A percentile compares a stretch with the other conserved stretches of the same genome.
Evolutionary conservation across 306 rosid species (phyloP).

Genomic region (Cercis canadensis): DNA sequence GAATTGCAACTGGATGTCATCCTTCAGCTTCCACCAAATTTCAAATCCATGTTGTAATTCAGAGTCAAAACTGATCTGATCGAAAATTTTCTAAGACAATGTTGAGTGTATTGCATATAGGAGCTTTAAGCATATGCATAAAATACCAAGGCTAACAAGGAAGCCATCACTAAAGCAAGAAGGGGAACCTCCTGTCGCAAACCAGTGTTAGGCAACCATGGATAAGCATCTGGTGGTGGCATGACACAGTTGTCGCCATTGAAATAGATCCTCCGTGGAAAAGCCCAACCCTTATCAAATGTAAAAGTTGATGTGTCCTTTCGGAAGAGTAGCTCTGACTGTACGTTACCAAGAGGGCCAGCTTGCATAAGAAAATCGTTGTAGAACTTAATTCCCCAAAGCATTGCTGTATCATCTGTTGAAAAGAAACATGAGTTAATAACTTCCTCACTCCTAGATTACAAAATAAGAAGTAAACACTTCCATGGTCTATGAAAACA

Average conservation of each 20-base stretch:
- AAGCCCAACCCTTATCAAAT: conserved; percentile 92
- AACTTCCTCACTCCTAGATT: background rate
- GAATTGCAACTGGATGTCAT: conserved; percentile 29
- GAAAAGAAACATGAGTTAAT: conserved; percentile 40
- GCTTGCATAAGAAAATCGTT: conserved; percentile 87
- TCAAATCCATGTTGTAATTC: conserved; percentile 24
- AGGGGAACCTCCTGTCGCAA: conserved; percentile 47
- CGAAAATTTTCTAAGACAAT: conserved; percentile 15
- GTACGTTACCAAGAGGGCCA: conserved; percentile 78
- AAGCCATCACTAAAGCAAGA: conserved; percentile 44
- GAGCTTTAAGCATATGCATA: conserved; percentile 41
- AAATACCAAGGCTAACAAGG: conserved; percentile 48
- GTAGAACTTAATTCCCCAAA: conserved; percentile 92
- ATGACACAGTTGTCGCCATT: conserved; percentile 94
- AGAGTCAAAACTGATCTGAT: conserved; percentile 33
- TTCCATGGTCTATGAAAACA: conserved; percentile 14
- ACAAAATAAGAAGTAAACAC: background rate
- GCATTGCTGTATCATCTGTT: conserved; percentile 91
- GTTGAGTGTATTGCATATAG: background rate
- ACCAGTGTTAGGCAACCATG: conserved; percentile 70
- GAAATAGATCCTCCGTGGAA: conserved; percentile 83
- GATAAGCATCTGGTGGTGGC: conserved; percentile 93
- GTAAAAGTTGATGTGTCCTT: conserved; percentile 74
- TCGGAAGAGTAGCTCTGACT: conserved; percentile 78
- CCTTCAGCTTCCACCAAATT: conserved; percentile 34